phyloP scores from a whole-genome alignment of 768 basidiomycete species.

The Pilatotrama ljubarskyi region DNA sequence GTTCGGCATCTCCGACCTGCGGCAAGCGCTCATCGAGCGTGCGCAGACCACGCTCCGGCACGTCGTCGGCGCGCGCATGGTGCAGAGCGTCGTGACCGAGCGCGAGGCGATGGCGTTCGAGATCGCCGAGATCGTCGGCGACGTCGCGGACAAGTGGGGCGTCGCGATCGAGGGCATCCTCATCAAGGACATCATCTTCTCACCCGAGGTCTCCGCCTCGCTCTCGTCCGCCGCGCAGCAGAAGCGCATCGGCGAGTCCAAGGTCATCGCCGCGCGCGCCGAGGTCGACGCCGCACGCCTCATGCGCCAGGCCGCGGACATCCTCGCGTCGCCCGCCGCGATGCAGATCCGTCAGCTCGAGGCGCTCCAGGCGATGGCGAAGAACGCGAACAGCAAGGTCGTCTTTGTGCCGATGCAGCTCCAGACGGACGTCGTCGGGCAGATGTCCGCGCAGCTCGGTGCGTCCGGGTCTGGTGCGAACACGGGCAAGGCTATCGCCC shows the following conservation, averaged over 20 bases:
- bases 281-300: slow-evolving; percentile 94
- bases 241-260: slow-evolving; percentile 95
- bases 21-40: slow-evolving; percentile 79
- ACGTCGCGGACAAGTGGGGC: slow-evolving; percentile 95
- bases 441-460: slow-evolving; percentile 37
- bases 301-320: slow-evolving; percentile 97
- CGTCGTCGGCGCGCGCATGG: slow-evolving; percentile 91
- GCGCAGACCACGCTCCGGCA: slow-evolving; percentile 96
- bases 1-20: slow-evolving; percentile 90
- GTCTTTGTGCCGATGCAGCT: slow-evolving; percentile 94
- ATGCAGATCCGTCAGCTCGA: slow-evolving; percentile 99
- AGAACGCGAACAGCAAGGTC: slow-evolving; percentile 85
- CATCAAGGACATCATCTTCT: slow-evolving; percentile 94
- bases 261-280: slow-evolving; percentile 93
- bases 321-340: slow-evolving; percentile 89
- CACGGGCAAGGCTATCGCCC: slow-evolving; percentile 11
- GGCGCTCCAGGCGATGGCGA: slow-evolving; percentile 94
- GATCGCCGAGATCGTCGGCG: slow-evolving; percentile 93
- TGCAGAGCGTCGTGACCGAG: slow-evolving; percentile 96
- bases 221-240: slow-evolving; percentile 95
- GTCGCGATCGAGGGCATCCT: slow-evolving; percentile 96
- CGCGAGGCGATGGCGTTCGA: slow-evolving; percentile 96
- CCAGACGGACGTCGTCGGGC: slow-evolving; percentile 67
- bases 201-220: slow-evolving; percentile 83
- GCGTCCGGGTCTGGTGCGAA: slow-evolving; percentile 24